These are phyloP conservation scores for Verticillium isaacii DNA, from an alignment of 2,329 filamentous ascomycete species.

Conservation along the genomic window DNA sequence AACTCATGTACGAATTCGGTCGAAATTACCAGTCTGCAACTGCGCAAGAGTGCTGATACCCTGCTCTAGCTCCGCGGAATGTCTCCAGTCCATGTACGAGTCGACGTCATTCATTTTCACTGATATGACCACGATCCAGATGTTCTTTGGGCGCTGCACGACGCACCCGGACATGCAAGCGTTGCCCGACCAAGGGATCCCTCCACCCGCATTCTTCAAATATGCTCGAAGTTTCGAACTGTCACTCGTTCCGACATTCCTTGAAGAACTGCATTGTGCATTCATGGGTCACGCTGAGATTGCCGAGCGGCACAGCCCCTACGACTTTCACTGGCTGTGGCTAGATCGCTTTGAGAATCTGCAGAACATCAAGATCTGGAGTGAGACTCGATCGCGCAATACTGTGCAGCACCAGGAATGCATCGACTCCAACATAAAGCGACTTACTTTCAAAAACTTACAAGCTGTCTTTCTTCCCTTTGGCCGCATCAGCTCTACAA, in stretches of 20 bases:
- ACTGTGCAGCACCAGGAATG: background rate
- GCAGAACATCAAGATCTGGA: background rate
- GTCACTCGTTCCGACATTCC: background rate
- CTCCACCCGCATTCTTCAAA: background rate
- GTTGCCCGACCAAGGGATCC: background rate
- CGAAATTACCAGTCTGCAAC: background rate
- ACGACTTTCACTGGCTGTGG: slow-evolving; percentile 6
- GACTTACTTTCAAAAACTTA: background rate
- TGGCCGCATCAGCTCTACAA: background rate
- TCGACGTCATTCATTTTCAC: slow-evolving; percentile 6
- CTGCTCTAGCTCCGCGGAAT: slow-evolving; percentile 1
- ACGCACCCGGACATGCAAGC: background rate
- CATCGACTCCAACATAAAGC: background rate
- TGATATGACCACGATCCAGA: background rate
- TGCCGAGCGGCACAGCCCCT: background rate
- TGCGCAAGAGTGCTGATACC: background rate
- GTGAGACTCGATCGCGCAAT: background rate
- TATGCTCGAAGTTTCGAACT: background rate
- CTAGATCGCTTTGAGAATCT: background rate
- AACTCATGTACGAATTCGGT: slow-evolving; percentile 1
- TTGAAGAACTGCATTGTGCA: background rate
- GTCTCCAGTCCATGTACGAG: slow-evolving; percentile 3
- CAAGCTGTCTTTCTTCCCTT: background rate
- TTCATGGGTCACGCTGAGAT: background rate
- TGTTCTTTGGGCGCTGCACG: slow-evolving; percentile 2